These are phyloP conservation scores for Trebouxia sp. DNA, from an alignment of 139 green algal genomes.

Conservation along the genomic window DNA sequence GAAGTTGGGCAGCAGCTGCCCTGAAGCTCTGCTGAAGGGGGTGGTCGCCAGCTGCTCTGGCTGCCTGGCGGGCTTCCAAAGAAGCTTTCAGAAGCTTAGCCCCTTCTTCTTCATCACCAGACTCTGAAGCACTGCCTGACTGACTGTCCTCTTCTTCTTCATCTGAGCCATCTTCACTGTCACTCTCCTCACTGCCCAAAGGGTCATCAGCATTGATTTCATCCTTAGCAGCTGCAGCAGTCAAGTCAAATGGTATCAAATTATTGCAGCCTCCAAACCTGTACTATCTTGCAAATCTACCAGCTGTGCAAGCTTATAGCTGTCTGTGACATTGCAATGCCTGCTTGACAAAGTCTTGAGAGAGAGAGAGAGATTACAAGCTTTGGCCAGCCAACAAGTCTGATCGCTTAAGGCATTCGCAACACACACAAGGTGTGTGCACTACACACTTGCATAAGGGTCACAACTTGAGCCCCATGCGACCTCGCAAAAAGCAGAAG, in stretches of 20 bases:
- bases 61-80: conserved; percentile 60
- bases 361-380: no score
- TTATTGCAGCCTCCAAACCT: no score
- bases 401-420: no score
- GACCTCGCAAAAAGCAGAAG: no score
- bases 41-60: conserved; percentile 67
- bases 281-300: no score
- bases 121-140: not conserved
- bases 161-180: conserved; percentile 13
- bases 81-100: not conserved
- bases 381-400: no score
- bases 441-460: no score
- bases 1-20: conserved; percentile 41
- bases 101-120: conserved; percentile 4
- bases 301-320: no score
- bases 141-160: not conserved
- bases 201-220: not conserved
- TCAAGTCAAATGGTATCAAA: not conserved
- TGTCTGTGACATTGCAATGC: no score
- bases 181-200: not conserved
- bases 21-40: conserved; percentile 68
- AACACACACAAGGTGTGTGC: no score
- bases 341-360: no score
- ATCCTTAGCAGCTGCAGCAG: conserved; percentile 2
- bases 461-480: no score